Conservation (phyloP, 1,139 yeast species). For the Pneumocystis canis region DNA sequence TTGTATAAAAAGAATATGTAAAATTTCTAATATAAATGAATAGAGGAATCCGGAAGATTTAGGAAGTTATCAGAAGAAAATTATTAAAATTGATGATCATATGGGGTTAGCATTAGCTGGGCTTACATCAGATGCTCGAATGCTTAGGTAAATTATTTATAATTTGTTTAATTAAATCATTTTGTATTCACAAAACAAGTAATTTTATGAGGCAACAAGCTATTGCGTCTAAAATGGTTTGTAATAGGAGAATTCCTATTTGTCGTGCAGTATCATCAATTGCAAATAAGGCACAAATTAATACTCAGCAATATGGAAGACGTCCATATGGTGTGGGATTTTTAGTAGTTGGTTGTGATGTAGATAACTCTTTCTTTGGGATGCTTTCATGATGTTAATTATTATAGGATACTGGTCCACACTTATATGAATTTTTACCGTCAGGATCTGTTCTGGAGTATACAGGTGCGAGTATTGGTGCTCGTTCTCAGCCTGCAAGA, state of each 20-base stretch:
- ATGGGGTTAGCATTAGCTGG: slow-evolving; percentile 95
- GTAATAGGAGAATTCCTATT: slow-evolving; percentile 74
- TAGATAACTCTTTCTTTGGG: not conserved
- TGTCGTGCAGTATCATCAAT: slow-evolving; percentile 71
- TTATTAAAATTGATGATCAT: slow-evolving; percentile 82
- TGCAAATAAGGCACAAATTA: slow-evolving; percentile 93
- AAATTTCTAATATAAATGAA: not conserved
- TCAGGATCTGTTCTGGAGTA: slow-evolving; percentile 88
- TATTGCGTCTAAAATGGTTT: slow-evolving; percentile 72
- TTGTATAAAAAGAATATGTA: not conserved
- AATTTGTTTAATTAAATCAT: too few species aligned
- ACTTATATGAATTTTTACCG: slow-evolving; percentile 87
- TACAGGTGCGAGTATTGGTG: slow-evolving; percentile 91
- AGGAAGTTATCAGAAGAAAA: slow-evolving; percentile 89
- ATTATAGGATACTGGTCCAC: slow-evolving; percentile 67
- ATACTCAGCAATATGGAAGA: slow-evolving; percentile 90
- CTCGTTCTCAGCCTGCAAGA: slow-evolving; percentile 95
- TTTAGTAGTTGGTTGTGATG: slow-evolving; percentile 75
- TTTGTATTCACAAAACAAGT: slow-evolving; percentile 29
- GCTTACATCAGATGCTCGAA: slow-evolving; percentile 94
- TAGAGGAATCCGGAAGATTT: slow-evolving; percentile 86
- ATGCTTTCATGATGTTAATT: not conserved
- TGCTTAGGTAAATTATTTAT: slow-evolving; percentile 22
- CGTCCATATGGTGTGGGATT: slow-evolving; percentile 97
- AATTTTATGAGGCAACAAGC: slow-evolving; percentile 85